Evolutionary conservation across 2,329 filamentous ascomycete species (phyloP), one percentile per base, ranked within the genome.

Genomic region (Blumeria hordei): DNA sequence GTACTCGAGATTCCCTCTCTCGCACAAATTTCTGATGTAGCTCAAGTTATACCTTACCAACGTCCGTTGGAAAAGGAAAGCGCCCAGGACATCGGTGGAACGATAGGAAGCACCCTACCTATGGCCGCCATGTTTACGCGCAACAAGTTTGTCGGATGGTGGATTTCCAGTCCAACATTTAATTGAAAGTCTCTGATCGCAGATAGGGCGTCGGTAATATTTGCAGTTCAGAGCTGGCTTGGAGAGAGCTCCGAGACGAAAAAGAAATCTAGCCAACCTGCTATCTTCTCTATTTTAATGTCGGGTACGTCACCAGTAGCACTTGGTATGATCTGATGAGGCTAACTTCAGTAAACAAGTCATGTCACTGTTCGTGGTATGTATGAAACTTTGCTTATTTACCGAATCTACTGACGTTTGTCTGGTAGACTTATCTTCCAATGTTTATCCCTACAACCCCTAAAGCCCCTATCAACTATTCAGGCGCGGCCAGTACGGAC

Each of bases 71-170:
- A 77, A 62, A 79, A 81, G 63, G 76, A 78, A 62, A 74, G 72
- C 59, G 71, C 76, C 60, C 68, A 69, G 57, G 88, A 94, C 65
- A 76, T 94, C 68, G 73, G 78, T 54, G 82, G 83, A 69, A 86
- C 74, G 33, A 64, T 81, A 55, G 72, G 75, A 33, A 90, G 82
- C 65, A 93, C 88, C 37, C 73, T 96, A 65, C 90, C 90, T 57
- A 95, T 95, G 90, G 88, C 86, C 57, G 88, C 88, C 59, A 93
- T 94, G 75, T 92, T 94, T 67, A 92, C 84, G 62, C 77, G 88
- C 61, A 94, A 94, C 71, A 84, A 85, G 75, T 92, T 77, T 64
- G 70, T 82, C 56, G 78, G 78, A 65, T 82, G 78, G 76, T 78
- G 68, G 58, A 53, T 36, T 49, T 12, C 44, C 16, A 33, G 4